Evolutionary conservation across 345 rosid species (phyloP).

Genomic region (Euphorbia lathyris): DNA sequence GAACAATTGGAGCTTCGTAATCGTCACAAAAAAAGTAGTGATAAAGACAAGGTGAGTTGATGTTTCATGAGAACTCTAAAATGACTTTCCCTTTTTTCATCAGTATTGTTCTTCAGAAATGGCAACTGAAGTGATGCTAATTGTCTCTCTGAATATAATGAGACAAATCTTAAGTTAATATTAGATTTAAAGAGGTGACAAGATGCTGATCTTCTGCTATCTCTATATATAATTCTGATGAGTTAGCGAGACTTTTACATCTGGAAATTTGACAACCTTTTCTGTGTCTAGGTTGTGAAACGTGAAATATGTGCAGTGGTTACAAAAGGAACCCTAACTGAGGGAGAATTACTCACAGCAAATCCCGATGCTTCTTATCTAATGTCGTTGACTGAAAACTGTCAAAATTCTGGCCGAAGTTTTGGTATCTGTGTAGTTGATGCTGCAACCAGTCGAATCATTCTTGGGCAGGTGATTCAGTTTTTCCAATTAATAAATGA

Average conservation of each 20-base stretch:
- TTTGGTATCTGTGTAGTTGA: conserved; percentile 89
- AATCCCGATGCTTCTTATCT: conserved; percentile 91
- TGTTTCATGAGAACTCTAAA: not conserved
- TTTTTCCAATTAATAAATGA: conserved; percentile 1
- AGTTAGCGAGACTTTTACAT: not conserved
- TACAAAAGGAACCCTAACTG: conserved; percentile 90
- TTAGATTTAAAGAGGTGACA: too few species aligned
- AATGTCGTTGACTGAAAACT: conserved; percentile 76
- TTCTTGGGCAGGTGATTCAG: conserved; percentile 74
- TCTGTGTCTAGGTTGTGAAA: conserved; percentile 76
- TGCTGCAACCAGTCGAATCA: conserved; percentile 79
- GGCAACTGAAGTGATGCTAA: not conserved
- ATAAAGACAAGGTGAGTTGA: conserved; percentile 75
- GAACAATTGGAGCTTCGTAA: conserved; percentile 75
- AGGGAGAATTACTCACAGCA: conserved; percentile 78
- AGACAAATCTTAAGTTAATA: too few species aligned
- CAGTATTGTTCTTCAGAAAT: not conserved
- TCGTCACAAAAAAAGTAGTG: conserved; percentile 77
- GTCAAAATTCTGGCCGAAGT: conserved; percentile 37
- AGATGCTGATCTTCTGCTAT: not conserved
- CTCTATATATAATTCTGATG: not conserved
- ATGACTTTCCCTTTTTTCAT: not conserved
- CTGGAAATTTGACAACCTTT: conserved; percentile 19
- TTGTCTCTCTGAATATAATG: not conserved
- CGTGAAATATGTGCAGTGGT: conserved; percentile 93